Evolutionary conservation across 2,329 filamentous ascomycete species (phyloP).

Genomic region (Zasmidium citrigriseum): DNA sequence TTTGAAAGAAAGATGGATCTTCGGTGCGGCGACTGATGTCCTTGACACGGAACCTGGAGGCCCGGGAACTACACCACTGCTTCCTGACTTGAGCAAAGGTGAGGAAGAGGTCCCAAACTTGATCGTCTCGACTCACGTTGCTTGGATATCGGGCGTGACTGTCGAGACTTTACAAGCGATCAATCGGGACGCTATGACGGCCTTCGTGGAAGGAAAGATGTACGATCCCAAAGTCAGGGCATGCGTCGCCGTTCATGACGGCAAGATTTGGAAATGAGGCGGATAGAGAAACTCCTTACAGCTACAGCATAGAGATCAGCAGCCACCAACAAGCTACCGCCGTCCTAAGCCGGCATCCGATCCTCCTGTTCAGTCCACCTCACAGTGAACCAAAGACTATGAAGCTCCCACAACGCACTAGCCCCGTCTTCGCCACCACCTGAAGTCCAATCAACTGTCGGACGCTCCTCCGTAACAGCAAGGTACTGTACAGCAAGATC

Average conservation of each 20-base stretch:
- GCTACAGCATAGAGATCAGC: no score
- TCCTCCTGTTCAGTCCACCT: no score
- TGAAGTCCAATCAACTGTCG: no score
- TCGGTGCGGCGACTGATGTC: slow-evolving; percentile 23
- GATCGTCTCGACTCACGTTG: slow-evolving; percentile 20
- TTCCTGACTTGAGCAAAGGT: slow-evolving; percentile 22
- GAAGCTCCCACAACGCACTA: no score
- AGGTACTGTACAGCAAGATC: no score
- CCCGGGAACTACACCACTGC: slow-evolving; percentile 17
- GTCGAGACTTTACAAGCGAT: slow-evolving; percentile 19
- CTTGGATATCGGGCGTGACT: slow-evolving; percentile 22
- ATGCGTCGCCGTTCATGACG: slow-evolving; percentile 24
- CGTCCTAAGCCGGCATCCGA: no score
- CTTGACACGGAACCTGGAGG: slow-evolving; percentile 24
- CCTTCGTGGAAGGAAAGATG: slow-evolving; percentile 23
- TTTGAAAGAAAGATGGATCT: slow-evolving; percentile 19
- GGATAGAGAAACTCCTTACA: neutral
- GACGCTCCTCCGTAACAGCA: no score
- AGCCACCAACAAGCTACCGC: no score
- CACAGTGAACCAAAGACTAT: no score
- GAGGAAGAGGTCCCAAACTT: slow-evolving; percentile 22
- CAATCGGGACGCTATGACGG: slow-evolving; percentile 23
- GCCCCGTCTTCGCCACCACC: no score
- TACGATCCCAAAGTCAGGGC: slow-evolving; percentile 20
- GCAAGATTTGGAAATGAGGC: slow-evolving; percentile 22